phyloP scores from a whole-genome alignment of 2,329 filamentous ascomycete genomes.

The Fusarium veterinarium region DNA sequence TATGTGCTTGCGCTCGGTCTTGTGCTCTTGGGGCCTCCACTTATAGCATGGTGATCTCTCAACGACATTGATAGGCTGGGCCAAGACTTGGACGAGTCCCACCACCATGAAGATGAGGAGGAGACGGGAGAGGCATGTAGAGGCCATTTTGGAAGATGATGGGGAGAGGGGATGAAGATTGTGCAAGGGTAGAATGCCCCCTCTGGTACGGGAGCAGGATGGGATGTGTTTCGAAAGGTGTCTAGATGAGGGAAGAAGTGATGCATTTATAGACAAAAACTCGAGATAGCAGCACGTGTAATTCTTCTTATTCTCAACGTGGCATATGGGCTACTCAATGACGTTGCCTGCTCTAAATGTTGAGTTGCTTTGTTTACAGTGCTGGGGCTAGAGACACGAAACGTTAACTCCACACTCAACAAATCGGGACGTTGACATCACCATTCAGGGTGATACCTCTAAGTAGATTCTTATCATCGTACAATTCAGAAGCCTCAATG shows the following conservation, averaged over 20 bases:
- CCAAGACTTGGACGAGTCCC: not conserved
- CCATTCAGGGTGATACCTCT: fast-evolving
- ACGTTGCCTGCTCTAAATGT: fast-evolving
- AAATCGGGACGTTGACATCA: not conserved
- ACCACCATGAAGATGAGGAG: not conserved
- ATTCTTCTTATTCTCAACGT: fast-evolving
- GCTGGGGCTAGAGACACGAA: not conserved
- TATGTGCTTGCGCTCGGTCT: too few relatives aligned
- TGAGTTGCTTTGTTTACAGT: not conserved
- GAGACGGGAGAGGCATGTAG: not conserved
- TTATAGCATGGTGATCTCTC: not conserved
- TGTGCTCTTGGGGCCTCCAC: not conserved
- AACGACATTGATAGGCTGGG: not conserved
- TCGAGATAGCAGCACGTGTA: fast-evolving
- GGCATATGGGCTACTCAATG: not conserved
- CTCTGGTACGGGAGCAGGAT: not conserved
- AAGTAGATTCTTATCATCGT: fast-evolving
- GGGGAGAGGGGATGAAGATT: fast-evolving
- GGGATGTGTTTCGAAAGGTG: not conserved
- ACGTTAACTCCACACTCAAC: not conserved
- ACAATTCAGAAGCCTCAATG: fast-evolving
- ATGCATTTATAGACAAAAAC: not conserved
- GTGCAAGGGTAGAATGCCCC: not conserved
- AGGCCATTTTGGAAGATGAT: not conserved
- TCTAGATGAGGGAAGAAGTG: not conserved